Evolutionary conservation across 495 filamentous ascomycete genomes (phyloP), one percentile per base, ranked within the genome.

Genomic region (Penicillium argentinense): DNA sequence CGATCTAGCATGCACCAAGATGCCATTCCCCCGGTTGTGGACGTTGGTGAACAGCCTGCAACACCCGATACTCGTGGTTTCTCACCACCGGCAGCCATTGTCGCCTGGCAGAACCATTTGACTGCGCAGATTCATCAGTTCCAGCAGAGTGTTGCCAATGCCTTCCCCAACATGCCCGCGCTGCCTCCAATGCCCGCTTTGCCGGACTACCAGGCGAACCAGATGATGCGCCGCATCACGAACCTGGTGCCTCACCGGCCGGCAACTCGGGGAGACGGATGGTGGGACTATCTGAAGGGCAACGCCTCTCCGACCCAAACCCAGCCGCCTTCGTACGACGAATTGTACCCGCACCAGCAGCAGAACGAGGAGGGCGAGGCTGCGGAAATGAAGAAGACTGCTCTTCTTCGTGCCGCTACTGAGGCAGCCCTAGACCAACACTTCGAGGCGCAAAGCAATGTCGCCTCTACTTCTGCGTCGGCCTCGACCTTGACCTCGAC

Each of bases 41-140:
- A 57, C 43, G 9, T 51, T 49, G 47, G 27, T n/a, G 60, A 66
- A 43, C 51, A 63, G 50, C 45, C 61, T 32, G 45, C 60, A 27
- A 38, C 69, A 42, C 32, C 61, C 9, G 57, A 69, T 52, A 57
- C 57, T 18, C 62, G 59, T 21, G 57, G 64, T 18, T 75, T 78
- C 34, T 74, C 79, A 9, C 78, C 84, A 16, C 74, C 79, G 2
- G 79, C 85, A 13, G 76, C 84, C 19, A 78, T 89, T 64, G 72
- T 82, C 22, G 87, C 86, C 18, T 84, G 88, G 76, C 80, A 85
- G 46, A 86, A 92, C 41, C 85, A 89, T 40, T 67, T 95, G 13
- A 79, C 83, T 30, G 76, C 80, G 3, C 90, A 93, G 56, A 79
- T 93, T 54, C 86, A 92, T 41, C 84, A 90, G 27, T 75, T 91